Evolutionary conservation across 495 filamentous ascomycete species (phyloP).

Genomic region (Annulohypoxylon bovei): DNA sequence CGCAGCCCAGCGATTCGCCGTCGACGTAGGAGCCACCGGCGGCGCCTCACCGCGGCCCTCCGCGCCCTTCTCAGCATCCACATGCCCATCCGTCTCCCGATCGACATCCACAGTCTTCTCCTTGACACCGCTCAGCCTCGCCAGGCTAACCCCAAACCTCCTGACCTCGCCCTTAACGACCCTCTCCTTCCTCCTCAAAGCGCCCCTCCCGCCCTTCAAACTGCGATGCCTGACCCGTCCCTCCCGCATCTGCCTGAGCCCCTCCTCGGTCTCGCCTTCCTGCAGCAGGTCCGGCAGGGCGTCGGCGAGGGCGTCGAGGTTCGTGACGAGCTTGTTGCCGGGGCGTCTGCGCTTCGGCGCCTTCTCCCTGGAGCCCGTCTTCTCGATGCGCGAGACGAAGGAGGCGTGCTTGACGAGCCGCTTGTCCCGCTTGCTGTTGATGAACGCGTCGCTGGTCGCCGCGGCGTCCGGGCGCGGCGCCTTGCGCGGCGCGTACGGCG

Average conservation of each 20-base stretch:
- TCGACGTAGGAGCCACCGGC: constrained; percentile 47
- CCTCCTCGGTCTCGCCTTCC: constrained; percentile 50
- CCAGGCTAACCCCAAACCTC: constrained; percentile 84
- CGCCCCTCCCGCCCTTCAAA: constrained; percentile 76
- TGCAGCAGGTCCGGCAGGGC: constrained; percentile 70
- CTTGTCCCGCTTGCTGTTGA: constrained; percentile 79
- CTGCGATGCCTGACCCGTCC: constrained; percentile 73
- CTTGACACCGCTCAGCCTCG: constrained; percentile 64
- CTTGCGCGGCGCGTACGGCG: constrained; percentile 52
- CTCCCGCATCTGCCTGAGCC: constrained; percentile 48
- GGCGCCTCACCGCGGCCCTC: constrained; percentile 4
- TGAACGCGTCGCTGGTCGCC: constrained; percentile 56
- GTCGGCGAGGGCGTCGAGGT: constrained; percentile 78
- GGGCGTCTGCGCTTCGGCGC: constrained; percentile 68
- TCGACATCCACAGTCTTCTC: no score
- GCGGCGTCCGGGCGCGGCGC: constrained; percentile 53
- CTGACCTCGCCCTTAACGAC: constrained; percentile 80
- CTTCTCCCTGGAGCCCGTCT: constrained; percentile 56
- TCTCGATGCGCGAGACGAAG: constrained; percentile 79
- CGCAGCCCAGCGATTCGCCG: constrained; percentile 72
- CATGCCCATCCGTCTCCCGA: constrained; percentile 35
- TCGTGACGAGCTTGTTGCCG: constrained; percentile 79
- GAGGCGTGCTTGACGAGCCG: constrained; percentile 76
- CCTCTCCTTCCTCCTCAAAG: constrained; percentile 82
- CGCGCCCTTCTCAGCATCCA: background rate